Evolutionary conservation across 176 grass and related monocot genomes (phyloP).

Genomic region (Miscanthus lutarioriparius): DNA sequence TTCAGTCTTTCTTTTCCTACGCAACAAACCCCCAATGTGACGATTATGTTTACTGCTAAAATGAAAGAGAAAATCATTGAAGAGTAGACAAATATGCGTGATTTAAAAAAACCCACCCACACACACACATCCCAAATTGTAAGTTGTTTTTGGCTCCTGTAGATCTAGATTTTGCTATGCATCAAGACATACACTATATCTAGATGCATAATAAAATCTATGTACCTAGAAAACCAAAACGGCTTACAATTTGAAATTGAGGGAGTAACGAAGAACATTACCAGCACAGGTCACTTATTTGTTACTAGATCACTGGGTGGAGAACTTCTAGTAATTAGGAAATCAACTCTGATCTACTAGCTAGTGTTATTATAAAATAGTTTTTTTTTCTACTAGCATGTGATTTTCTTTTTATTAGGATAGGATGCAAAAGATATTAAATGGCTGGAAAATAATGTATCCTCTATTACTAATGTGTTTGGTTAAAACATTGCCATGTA

Average conservation of each 20-base stretch:
- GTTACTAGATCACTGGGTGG: too few relatives aligned
- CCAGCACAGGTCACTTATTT: not conserved
- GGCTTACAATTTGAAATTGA: too few relatives aligned
- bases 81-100: slow-evolving; percentile 1
- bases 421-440: not conserved
- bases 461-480: not conserved
- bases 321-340: too few relatives aligned
- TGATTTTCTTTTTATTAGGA: not conserved
- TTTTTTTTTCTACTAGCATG: not conserved
- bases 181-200: too few relatives aligned
- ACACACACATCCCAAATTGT: too few relatives aligned
- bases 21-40: slow-evolving; percentile 11
- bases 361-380: not conserved
- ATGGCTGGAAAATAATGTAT: not conserved
- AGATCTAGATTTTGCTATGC: too few relatives aligned
- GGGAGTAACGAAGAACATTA: not conserved
- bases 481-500: not conserved
- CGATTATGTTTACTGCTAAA: not conserved
- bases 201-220: too few relatives aligned
- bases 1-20: slow-evolving; percentile 19
- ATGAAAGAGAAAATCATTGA: not conserved
- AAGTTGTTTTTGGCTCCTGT: too few relatives aligned
- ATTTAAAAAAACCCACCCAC: too few relatives aligned
- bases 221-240: too few relatives aligned
- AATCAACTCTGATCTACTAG: not conserved